phyloP scores from a whole-genome alignment of 2,329 filamentous ascomycete genomes.

The Calonectria multiphialidica region DNA sequence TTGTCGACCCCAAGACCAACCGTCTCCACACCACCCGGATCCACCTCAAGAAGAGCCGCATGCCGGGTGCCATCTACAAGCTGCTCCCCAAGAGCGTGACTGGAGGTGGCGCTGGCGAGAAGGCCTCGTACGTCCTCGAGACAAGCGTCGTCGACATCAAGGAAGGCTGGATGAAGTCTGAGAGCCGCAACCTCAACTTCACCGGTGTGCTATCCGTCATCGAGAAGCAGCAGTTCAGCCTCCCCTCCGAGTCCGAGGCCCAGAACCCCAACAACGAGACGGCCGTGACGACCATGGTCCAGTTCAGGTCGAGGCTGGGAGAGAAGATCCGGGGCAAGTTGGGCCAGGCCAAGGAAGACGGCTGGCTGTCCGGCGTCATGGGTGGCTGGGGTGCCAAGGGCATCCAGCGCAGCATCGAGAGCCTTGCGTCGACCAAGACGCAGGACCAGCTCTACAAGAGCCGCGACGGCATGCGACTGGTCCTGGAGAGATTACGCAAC shows the following conservation, averaged over 20 bases:
- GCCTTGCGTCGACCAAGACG: conserved; percentile 81
- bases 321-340: conserved; percentile 72
- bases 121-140: conserved; percentile 85
- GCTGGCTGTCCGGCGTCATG: conserved; percentile 66
- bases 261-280: conserved; percentile 58
- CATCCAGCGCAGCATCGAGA: conserved; percentile 85
- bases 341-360: conserved; percentile 59
- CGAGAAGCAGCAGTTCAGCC: conserved; percentile 78
- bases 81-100: conserved; percentile 78
- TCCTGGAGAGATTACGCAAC: conserved; percentile 76
- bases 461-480: conserved; percentile 85
- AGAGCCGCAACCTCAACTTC: conserved; percentile 85
- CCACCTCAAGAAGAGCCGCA: conserved; percentile 84
- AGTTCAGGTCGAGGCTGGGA: conserved; percentile 79
- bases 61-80: conserved; percentile 81
- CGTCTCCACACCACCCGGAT: conserved; percentile 83
- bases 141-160: conserved; percentile 83
- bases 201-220: conserved; percentile 84
- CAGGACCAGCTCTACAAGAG: conserved; percentile 84
- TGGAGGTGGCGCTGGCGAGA: conserved; percentile 73
- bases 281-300: conserved; percentile 79
- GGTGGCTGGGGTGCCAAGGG: conserved; percentile 74
- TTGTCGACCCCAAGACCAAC: conserved; percentile 79
- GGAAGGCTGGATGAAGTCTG: conserved; percentile 86
- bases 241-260: conserved; percentile 46